phyloP scores from a whole-genome alignment of 441 rosid species.

The Euphorbia schlechtendalii region DNA sequence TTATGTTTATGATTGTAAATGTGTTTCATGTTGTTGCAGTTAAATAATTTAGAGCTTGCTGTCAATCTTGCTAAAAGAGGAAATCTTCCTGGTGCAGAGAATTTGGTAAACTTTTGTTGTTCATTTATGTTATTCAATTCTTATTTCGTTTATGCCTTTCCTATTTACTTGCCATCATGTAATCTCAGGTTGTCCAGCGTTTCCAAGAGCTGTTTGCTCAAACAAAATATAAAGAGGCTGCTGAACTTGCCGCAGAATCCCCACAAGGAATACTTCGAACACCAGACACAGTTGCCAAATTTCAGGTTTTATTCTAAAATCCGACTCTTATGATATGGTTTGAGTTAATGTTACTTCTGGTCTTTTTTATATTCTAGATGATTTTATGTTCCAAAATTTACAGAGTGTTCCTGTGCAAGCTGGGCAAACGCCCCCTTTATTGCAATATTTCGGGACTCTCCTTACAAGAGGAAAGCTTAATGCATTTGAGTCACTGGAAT shows the following conservation, averaged over 20 bases:
- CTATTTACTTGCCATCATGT: slow-evolving; percentile 17
- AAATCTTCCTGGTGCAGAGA: slow-evolving; percentile 98
- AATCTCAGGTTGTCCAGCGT: slow-evolving; percentile 88
- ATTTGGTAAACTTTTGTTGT: slow-evolving; percentile 51
- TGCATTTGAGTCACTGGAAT: slow-evolving; percentile 93
- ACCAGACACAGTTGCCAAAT: slow-evolving; percentile 97
- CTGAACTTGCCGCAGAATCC: slow-evolving; percentile 99
- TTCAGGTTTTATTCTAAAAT: slow-evolving; percentile 57
- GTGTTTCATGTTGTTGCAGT: slow-evolving; percentile 37
- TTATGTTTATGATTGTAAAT: background rate
- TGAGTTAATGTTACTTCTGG: background rate
- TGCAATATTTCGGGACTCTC: slow-evolving; percentile 99
- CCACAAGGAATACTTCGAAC: slow-evolving; percentile 98
- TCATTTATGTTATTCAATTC: background rate
- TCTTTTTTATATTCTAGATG: background rate
- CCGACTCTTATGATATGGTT: background rate
- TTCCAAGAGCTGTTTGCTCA: slow-evolving; percentile 99
- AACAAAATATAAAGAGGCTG: slow-evolving; percentile 99
- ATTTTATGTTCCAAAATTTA: slow-evolving; percentile 19
- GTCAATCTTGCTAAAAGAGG: slow-evolving; percentile 98
- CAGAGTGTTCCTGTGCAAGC: slow-evolving; percentile 99
- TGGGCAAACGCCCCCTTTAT: slow-evolving; percentile 97
- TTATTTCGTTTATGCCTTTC: background rate
- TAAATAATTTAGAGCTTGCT: slow-evolving; percentile 94
- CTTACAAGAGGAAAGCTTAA: slow-evolving; percentile 96